A percentile compares a stretch with the other conserved stretches of the same genome.
Conservation (phyloP, 257 asterid species). For the Perilla frutescens region DNA sequence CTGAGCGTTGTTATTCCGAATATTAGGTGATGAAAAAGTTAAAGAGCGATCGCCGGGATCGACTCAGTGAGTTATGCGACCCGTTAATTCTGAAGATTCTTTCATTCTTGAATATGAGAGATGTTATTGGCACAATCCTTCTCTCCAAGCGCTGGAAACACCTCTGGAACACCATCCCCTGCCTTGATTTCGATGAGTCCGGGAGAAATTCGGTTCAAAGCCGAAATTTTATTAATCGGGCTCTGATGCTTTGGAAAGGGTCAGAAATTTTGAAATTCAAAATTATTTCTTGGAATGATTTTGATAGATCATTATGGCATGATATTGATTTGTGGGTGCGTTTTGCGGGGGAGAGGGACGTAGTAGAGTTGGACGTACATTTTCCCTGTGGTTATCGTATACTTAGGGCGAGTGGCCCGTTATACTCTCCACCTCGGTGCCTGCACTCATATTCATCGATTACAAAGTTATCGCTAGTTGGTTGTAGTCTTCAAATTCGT, state of each 20-base stretch:
- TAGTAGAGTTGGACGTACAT: neutral
- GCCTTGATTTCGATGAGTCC: too few relatives aligned
- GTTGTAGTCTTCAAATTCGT: neutral
- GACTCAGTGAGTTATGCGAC: too few relatives aligned
- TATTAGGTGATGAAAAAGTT: neutral
- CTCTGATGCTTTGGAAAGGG: conserved; percentile 21
- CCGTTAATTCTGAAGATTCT: too few relatives aligned
- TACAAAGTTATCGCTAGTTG: neutral
- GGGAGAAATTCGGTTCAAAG: too few relatives aligned
- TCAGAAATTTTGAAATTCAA: neutral
- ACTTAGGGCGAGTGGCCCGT: too few relatives aligned
- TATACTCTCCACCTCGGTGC: neutral
- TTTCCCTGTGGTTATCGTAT: too few relatives aligned
- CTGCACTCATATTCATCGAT: neutral
- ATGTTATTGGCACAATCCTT: too few relatives aligned
- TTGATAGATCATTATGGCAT: neutral
- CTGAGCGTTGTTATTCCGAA: too few relatives aligned
- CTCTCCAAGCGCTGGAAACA: too few relatives aligned
- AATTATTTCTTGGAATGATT: neutral
- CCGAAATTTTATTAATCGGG: neutral
- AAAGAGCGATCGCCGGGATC: too few relatives aligned
- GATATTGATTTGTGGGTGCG: neutral
- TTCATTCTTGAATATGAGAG: too few relatives aligned
- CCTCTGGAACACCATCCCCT: too few relatives aligned
- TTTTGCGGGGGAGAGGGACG: neutral